These are phyloP conservation scores for Pichia ethanolica DNA, from an alignment of 805 yeast genomes.

Conservation along the genomic window DNA sequence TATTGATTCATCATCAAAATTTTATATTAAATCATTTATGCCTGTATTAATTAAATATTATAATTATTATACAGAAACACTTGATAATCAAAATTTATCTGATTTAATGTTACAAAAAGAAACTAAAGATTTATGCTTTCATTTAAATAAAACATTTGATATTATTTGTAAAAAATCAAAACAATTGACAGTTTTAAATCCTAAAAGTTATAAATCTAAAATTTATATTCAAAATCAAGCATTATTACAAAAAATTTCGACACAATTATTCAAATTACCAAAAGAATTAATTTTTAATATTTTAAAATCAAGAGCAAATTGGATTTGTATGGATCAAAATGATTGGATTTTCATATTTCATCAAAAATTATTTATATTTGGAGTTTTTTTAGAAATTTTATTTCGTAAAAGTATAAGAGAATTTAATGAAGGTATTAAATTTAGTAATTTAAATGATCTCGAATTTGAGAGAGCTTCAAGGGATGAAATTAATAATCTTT, in stretches of 20 bases:
- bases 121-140: background rate
- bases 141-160: conserved; percentile 9
- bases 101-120: background rate
- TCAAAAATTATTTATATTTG: conserved; percentile 6
- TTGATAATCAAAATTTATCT: background rate
- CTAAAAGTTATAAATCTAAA: conserved; percentile 9
- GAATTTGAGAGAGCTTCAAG: background rate
- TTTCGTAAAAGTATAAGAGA: conserved; percentile 6
- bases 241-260: conserved; percentile 6
- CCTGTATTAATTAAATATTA: background rate
- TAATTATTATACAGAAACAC: background rate
- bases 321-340: conserved; percentile 3
- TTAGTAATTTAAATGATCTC: background rate
- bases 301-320: conserved; percentile 1
- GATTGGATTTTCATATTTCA: conserved; percentile 11
- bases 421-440: background rate
- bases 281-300: background rate
- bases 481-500: background rate
- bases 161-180: conserved; percentile 7
- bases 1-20: background rate
- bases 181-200: conserved; percentile 7
- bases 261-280: conserved; percentile 2
- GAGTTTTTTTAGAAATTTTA: conserved; percentile 12
- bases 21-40: background rate
- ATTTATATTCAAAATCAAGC: conserved; percentile 8